Percentiles rank a stretch among this genome's conserved stretches.
Evolutionary conservation across 2,329 filamentous ascomycete species (phyloP).

Genomic region (Trichoderma afroharzianum): DNA sequence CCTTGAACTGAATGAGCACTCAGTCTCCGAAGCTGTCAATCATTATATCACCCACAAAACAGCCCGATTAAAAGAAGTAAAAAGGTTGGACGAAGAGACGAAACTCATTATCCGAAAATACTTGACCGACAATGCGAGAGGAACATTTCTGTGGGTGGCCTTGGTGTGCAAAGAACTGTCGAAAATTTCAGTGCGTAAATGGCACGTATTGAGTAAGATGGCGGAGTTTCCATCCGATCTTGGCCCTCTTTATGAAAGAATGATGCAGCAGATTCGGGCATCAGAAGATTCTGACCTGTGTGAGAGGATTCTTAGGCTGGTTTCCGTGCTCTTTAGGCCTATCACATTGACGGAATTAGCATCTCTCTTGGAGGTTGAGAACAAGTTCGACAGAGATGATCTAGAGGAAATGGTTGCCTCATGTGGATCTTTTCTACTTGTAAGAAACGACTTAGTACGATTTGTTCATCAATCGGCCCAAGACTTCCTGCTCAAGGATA

Average conservation of each 20-base stretch:
- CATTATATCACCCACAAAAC: slow-evolving; percentile 37
- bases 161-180: slow-evolving; percentile 22
- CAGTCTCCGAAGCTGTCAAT: slow-evolving; percentile 34
- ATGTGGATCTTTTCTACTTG: slow-evolving; percentile 41
- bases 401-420: not conserved
- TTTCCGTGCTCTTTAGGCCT: slow-evolving; percentile 33
- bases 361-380: not conserved
- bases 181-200: not conserved
- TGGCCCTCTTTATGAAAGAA: slow-evolving; percentile 35
- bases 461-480: slow-evolving; percentile 44
- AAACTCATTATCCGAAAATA: slow-evolving; percentile 10
- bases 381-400: slow-evolving; percentile 6
- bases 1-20: slow-evolving; percentile 36
- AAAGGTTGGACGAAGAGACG: slow-evolving; percentile 14
- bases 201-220: slow-evolving; percentile 23
- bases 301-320: slow-evolving; percentile 32
- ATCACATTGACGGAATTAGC: slow-evolving; percentile 31
- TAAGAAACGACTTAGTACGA: slow-evolving; percentile 30
- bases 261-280: slow-evolving; percentile 33
- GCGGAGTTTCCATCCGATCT: slow-evolving; percentile 33
- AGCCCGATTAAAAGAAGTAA: slow-evolving; percentile 22
- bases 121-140: slow-evolving; percentile 31
- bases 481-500: slow-evolving; percentile 34
- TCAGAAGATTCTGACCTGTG: slow-evolving; percentile 31
- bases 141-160: slow-evolving; percentile 31